Evolutionary conservation across 2,329 filamentous ascomycete genomes (phyloP).

Genomic region (Botrytis squamosa): DNA sequence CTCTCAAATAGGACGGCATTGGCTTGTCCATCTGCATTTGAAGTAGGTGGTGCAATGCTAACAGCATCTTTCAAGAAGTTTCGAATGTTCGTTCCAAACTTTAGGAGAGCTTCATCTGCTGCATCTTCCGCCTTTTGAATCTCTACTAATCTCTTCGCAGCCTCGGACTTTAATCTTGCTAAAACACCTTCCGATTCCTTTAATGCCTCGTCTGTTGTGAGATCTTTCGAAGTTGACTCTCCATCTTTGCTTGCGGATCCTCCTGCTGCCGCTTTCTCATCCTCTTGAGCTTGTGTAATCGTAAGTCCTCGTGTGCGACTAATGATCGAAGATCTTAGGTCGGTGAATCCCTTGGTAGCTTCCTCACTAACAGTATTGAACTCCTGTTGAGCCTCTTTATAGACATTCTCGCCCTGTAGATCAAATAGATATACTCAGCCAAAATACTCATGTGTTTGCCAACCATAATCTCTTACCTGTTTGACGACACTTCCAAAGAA

Average conservation of each 20-base stretch:
- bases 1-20: slow-evolving; percentile 83
- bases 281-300: slow-evolving; percentile 42
- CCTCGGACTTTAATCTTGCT: slow-evolving; percentile 71
- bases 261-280: slow-evolving; percentile 28
- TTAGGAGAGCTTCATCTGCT: slow-evolving; percentile 89
- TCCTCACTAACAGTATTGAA: slow-evolving; percentile 76
- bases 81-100: slow-evolving; percentile 85
- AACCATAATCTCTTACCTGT: slow-evolving; percentile 58
- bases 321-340: slow-evolving; percentile 64
- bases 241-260: slow-evolving; percentile 29
- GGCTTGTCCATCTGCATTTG: slow-evolving; percentile 48
- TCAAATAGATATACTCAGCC: slow-evolving; percentile 10
- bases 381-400: slow-evolving; percentile 85
- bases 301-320: slow-evolving; percentile 72
- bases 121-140: slow-evolving; percentile 92
- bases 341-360: slow-evolving; percentile 76
- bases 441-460: neutral
- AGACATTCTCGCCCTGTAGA: slow-evolving; percentile 70
- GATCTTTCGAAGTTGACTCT: slow-evolving; percentile 41
- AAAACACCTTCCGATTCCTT: slow-evolving; percentile 65
- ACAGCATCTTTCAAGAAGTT: slow-evolving; percentile 91
- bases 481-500: slow-evolving; percentile 91
- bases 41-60: slow-evolving; percentile 73
- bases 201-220: slow-evolving; percentile 48
- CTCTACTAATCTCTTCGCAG: slow-evolving; percentile 80